Percentiles rank a stretch among this genome's conserved stretches.
Conservation (phyloP, 108 stramenopile species). For the Stephanodiscus triporus region DNA sequence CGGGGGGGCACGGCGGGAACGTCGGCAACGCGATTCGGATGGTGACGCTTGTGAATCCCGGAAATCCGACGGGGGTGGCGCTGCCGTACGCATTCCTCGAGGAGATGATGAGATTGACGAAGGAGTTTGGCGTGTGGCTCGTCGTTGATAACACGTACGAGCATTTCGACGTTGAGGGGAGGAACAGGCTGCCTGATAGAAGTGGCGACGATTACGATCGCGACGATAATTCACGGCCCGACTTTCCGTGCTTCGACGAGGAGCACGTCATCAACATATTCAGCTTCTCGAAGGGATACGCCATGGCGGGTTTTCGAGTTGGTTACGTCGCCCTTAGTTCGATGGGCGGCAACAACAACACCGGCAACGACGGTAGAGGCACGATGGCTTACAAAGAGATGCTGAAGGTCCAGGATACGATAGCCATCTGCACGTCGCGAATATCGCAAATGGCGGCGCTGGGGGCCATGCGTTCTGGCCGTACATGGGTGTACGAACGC, state of each 20-base stretch:
- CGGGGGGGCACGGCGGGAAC: neutral
- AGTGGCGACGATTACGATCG: conserved; percentile 41
- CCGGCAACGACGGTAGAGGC: conserved; percentile 40
- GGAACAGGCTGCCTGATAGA: conserved; percentile 41
- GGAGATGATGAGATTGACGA: conserved; percentile 71
- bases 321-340: conserved; percentile 80
- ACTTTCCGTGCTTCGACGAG: conserved; percentile 58
- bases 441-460: conserved; percentile 86
- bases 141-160: conserved; percentile 95
- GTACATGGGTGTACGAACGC: conserved; percentile 75
- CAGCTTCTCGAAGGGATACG: conserved; percentile 86
- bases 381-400: conserved; percentile 56
- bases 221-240: conserved; percentile 20
- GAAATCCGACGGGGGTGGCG: conserved; percentile 91
- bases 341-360: conserved; percentile 31
- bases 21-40: conserved; percentile 54
- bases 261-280: conserved; percentile 88
- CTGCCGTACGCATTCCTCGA: conserved; percentile 60
- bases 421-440: conserved; percentile 89
- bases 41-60: conserved; percentile 92
- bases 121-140: conserved; percentile 73
- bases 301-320: conserved; percentile 93
- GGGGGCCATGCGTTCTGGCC: conserved; percentile 79
- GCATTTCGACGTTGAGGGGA: conserved; percentile 72
- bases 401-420: conserved; percentile 86